Conservation (phyloP, 2,329 filamentous ascomycete species). For the Neofusicoccum parvum region DNA sequence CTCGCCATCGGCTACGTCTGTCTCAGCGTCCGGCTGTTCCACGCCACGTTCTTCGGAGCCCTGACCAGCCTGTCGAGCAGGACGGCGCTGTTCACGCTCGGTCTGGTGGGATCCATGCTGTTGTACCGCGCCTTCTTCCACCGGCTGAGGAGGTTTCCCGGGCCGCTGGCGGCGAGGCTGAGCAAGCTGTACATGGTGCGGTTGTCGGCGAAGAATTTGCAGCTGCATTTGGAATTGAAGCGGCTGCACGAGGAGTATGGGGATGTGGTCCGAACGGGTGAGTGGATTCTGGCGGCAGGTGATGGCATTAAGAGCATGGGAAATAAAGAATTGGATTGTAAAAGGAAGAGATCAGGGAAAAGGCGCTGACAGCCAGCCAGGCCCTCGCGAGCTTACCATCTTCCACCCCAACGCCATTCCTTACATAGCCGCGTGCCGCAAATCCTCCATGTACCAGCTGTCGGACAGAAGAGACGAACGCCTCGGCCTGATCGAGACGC, state of each 20-base stretch:
- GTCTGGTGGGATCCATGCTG: neutral
- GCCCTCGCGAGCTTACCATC: constrained; percentile 14
- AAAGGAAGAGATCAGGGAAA: neutral
- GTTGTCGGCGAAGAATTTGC: neutral
- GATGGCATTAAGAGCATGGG: no score
- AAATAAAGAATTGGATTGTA: no score
- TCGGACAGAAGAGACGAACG: constrained; percentile 26
- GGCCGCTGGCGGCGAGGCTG: constrained; percentile 38
- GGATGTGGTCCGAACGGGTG: constrained; percentile 24
- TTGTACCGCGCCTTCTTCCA: constrained; percentile 38
- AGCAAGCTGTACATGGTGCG: constrained; percentile 24
- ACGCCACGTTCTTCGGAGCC: neutral
- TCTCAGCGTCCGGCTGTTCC: neutral
- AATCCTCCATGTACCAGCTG: constrained; percentile 5
- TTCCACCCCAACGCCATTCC: neutral
- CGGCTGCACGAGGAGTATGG: constrained; percentile 10
- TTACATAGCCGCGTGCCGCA: neutral
- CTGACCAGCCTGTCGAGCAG: neutral
- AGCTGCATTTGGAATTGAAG: constrained; percentile 18
- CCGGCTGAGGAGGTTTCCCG: constrained; percentile 37
- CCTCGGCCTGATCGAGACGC: constrained; percentile 31
- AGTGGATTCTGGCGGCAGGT: constrained; percentile 27
- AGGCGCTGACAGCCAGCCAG: constrained; percentile 13
- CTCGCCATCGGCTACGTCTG: neutral
- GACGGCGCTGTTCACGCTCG: neutral